Conservation (phyloP, 331 rosid genomes). For the Phaseolus coccineus region DNA sequence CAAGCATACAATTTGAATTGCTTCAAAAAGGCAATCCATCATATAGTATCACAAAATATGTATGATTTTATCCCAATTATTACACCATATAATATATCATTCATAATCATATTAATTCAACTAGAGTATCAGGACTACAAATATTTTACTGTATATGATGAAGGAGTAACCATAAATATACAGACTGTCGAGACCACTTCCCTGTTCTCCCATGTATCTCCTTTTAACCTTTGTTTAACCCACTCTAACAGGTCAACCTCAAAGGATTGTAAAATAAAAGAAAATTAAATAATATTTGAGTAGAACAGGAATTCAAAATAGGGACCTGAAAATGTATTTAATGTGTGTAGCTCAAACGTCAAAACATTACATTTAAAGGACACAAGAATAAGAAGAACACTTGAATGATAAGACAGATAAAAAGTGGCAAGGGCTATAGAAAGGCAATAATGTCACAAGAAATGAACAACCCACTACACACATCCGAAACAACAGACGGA, state of each 20-base stretch:
- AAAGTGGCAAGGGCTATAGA: not conserved
- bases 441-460: not conserved
- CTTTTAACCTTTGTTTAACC: conserved; percentile 21
- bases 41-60: conserved; percentile 41
- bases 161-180: not conserved
- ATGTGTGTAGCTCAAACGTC: not conserved
- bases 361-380: not conserved
- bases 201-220: conserved; percentile 15
- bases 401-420: not conserved
- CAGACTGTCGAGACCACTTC: not conserved
- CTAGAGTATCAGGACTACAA: not conserved
- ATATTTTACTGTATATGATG: not conserved
- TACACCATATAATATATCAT: conserved; percentile 45
- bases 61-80: conserved; percentile 13
- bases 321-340: not conserved
- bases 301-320: not conserved
- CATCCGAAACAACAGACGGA: not conserved
- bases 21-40: conserved; percentile 50
- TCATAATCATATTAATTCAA: conserved; percentile 31
- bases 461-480: not conserved
- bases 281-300: conserved; percentile 8
- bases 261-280: conserved; percentile 26
- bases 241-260: conserved; percentile 7
- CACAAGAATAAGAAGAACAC: not conserved
- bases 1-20: conserved; percentile 48